phyloP scores from a whole-genome alignment of 352 stramenopile species.

The Pythium utonaiense region DNA sequence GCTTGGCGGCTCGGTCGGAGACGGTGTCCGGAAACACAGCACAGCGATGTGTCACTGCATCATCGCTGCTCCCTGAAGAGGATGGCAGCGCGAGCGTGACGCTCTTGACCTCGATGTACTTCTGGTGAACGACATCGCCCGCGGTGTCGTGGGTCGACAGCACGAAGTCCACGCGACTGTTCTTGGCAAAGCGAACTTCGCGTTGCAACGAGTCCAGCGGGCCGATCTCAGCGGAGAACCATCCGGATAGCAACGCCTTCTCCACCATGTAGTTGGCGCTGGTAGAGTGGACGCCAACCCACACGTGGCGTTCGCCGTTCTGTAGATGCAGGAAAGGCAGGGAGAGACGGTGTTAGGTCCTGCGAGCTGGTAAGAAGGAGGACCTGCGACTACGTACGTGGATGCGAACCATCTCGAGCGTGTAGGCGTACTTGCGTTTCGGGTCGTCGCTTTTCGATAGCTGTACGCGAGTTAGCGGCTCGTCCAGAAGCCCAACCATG shows the following conservation, averaged over 20 bases:
- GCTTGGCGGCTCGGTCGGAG: constrained; percentile 69
- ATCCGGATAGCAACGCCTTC: constrained; percentile 50
- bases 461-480: constrained; percentile 60
- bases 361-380: too few species aligned
- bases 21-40: constrained; percentile 81
- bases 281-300: constrained; percentile 77
- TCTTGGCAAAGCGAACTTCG: constrained; percentile 78
- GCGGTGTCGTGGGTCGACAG: constrained; percentile 36
- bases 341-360: too few species aligned
- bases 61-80: background rate
- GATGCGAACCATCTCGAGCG: constrained; percentile 81
- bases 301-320: constrained; percentile 65
- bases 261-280: constrained; percentile 82
- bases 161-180: constrained; percentile 84
- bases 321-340: constrained; percentile 14
- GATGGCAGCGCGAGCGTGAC: constrained; percentile 50
- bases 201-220: constrained; percentile 49
- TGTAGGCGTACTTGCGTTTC: constrained; percentile 84
- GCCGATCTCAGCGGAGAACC: constrained; percentile 54
- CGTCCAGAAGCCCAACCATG: constrained; percentile 76
- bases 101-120: constrained; percentile 86
- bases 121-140: constrained; percentile 37
- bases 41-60: constrained; percentile 22
- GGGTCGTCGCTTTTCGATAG: constrained; percentile 69
- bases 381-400: constrained; percentile 41